Base-by-base conservation (phyloP, 176 grass and related monocot species). In the Poa annua region DNA sequence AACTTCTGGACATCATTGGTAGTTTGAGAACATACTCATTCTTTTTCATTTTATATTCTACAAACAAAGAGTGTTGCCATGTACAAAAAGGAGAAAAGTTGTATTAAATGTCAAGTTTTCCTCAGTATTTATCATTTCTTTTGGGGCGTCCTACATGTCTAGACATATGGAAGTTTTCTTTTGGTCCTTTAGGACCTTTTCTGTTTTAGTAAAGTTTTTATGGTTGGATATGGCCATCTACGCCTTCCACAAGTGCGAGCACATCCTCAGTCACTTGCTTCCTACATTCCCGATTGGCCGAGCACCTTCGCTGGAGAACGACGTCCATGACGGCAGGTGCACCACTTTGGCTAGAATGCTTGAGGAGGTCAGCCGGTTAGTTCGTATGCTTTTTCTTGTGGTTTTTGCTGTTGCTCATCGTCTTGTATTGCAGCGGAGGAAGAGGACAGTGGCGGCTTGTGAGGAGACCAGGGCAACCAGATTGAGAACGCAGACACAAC, bases 1-100 rank as follows among this genome's bases (percentile, higher is more conserved):
- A 34, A 61, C 25, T 68, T 38, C 39, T 44, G 21, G 74, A 54
- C 44, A 21, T 1, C 11, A n/a, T 76, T 59, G 21, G 20, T 80
- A 24, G 69, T 45, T 53, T 74, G 55, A 73, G 22, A 80, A 66
- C 74, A 52, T 86, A 79, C 38, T 41, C 53, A 16, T 41, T n/a
- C n/a, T 51, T 68, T 72, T 88, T 39, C 0, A 13, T 78, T 51
- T 71, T 75, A 74, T 5, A 66, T 73, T 62, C 61, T 19, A 72
- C 50, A 52, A 55, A 38, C 54, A 87, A 25, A 51, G 29, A 3
- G 5, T 70, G 33, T 11, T 64, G 11, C 44, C 68, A 29, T 88
- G 66, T 84, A 56, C 74, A 74, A 55, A 79, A 77, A 20, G 9
- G 21, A 21, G 53, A 49, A 41, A 45, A 26, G 3, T 51, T 76